phyloP scores from a whole-genome alignment of 768 basidiomycete genomes.

The Boletus eberwhitei region DNA sequence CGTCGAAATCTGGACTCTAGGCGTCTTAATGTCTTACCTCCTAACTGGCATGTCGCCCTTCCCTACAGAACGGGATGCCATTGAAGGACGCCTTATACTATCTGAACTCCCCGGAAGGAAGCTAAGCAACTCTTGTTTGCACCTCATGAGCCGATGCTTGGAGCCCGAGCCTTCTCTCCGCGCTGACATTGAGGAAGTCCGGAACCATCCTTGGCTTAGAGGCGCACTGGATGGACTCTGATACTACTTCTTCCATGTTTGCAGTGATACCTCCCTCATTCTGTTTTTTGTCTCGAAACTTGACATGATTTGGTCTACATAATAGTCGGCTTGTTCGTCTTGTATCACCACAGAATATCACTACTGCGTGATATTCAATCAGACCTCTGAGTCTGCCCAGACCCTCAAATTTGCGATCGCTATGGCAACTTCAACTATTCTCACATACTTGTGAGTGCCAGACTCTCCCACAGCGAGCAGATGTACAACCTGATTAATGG shows the following conservation, averaged over 20 bases:
- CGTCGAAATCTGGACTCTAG: conserved; percentile 95
- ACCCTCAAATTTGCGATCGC: not conserved
- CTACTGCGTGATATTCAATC: not conserved
- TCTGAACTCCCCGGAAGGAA: conserved; percentile 36
- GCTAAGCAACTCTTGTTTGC: conserved; percentile 49
- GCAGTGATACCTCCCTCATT: conserved; percentile 8
- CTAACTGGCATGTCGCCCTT: conserved; percentile 93
- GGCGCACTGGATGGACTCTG: conserved; percentile 21
- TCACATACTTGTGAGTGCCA: not conserved
- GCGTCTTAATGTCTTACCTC: conserved; percentile 91
- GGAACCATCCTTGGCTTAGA: conserved; percentile 78
- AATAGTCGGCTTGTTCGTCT: conserved; percentile 12
- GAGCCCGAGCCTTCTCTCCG: conserved; percentile 79
- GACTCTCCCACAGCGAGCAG: not conserved
- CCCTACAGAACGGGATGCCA: conserved; percentile 79
- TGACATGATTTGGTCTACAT: conserved; percentile 4
- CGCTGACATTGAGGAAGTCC: conserved; percentile 78
- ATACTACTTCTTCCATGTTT: not conserved
- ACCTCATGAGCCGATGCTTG: conserved; percentile 74
- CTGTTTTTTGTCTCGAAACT: conserved; percentile 1
- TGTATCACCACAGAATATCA: conserved; percentile 10
- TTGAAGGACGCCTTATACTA: conserved; percentile 59
- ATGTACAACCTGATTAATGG: not conserved
- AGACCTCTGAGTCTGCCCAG: not conserved
- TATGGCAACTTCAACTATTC: not conserved